Evolutionary conservation across 331 rosid species (phyloP).

Genomic region (Spiraea crenata): DNA sequence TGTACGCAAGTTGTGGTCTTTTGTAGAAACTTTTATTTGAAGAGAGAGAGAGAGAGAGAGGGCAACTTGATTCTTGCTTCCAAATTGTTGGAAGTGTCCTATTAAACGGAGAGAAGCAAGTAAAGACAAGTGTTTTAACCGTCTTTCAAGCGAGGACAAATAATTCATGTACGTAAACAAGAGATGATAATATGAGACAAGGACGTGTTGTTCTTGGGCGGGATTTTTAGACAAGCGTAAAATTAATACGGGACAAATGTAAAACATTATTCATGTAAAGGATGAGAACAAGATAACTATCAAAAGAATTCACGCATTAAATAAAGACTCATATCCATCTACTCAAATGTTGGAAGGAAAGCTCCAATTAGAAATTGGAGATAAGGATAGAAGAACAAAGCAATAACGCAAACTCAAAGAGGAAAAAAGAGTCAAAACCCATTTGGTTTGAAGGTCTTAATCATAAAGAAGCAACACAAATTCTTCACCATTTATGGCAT

Average conservation of each 20-base stretch:
- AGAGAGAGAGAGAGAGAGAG: neutral
- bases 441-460: neutral
- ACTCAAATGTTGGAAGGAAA: neutral
- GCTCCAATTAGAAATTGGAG: neutral
- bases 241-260: neutral
- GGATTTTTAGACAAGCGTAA: neutral
- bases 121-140: neutral
- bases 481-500: conserved; percentile 20
- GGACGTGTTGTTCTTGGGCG: too few relatives aligned
- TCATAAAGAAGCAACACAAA: neutral
- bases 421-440: conserved; percentile 4
- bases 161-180: too few relatives aligned
- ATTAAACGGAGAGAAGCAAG: neutral
- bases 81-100: conserved; percentile 4
- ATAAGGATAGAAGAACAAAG: neutral
- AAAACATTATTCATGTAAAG: neutral
- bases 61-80: conserved; percentile 11
- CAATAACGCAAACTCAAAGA: neutral
- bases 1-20: conserved; percentile 32
- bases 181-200: too few relatives aligned
- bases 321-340: neutral
- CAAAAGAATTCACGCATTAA: neutral
- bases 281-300: neutral
- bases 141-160: neutral
- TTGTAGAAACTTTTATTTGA: neutral